phyloP scores from a whole-genome alignment of 1,284 basidiomycete genomes.

The Omphalotus olearius region DNA sequence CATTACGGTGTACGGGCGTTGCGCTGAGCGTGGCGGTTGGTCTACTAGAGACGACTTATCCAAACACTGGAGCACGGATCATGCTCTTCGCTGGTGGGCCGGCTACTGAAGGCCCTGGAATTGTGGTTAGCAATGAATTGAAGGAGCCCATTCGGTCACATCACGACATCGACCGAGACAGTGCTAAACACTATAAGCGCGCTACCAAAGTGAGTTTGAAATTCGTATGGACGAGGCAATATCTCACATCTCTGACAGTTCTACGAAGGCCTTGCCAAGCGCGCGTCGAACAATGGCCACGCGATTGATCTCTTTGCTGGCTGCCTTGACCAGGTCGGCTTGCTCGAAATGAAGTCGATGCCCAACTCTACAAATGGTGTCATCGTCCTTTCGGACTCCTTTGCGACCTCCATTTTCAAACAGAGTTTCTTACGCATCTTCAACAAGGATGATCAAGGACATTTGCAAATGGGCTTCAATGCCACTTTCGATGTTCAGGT shows the following conservation, averaged over 20 bases:
- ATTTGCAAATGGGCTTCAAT: slow-evolving; percentile 98
- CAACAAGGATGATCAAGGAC: slow-evolving; percentile 90
- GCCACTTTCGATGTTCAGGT: slow-evolving; percentile 98
- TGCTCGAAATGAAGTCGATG: slow-evolving; percentile 96
- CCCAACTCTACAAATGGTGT: slow-evolving; percentile 95
- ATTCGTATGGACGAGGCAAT: neutral
- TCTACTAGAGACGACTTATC: slow-evolving; percentile 93
- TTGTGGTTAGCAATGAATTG: slow-evolving; percentile 94
- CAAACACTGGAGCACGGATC: slow-evolving; percentile 93
- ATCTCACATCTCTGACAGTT: slow-evolving; percentile 49
- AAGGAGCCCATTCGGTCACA: slow-evolving; percentile 98
- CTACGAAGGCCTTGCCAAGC: slow-evolving; percentile 93
- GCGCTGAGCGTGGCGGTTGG: slow-evolving; percentile 94
- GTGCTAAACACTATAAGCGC: slow-evolving; percentile 96
- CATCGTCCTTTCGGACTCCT: slow-evolving; percentile 95
- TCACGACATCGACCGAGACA: slow-evolving; percentile 98
- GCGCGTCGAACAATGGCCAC: slow-evolving; percentile 93
- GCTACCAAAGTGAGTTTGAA: slow-evolving; percentile 75
- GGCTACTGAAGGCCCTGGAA: slow-evolving; percentile 95
- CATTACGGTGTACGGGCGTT: slow-evolving; percentile 95
- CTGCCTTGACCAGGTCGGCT: slow-evolving; percentile 96
- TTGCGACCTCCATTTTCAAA: slow-evolving; percentile 98
- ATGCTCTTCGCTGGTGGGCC: slow-evolving; percentile 97
- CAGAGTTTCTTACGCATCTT: slow-evolving; percentile 95
- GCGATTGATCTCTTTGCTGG: slow-evolving; percentile 95